These are phyloP conservation scores for Hortiboletus campestris DNA, from an alignment of 768 basidiomycete species.

Conservation along the genomic window DNA sequence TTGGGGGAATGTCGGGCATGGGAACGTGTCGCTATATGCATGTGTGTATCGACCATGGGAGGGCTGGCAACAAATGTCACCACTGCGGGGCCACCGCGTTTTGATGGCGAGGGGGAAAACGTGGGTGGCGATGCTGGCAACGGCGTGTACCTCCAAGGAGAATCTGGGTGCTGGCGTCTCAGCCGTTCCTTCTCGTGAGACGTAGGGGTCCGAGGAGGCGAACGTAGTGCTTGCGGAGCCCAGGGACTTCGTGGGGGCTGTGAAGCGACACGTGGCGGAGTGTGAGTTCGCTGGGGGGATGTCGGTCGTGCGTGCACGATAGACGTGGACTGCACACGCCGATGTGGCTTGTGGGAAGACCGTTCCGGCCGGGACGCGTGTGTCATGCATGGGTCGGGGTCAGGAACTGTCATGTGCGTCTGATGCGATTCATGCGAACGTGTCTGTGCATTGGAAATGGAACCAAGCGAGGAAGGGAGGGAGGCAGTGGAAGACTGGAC, in stretches of 20 bases:
- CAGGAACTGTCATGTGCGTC: conserved; percentile 22
- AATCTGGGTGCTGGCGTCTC: conserved; percentile 15
- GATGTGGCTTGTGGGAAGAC: conserved; percentile 2
- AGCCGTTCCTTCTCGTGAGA: conserved; percentile 11
- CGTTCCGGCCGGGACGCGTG: conserved; percentile 4
- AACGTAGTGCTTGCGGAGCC: conserved; percentile 10
- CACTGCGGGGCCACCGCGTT: conserved; percentile 21
- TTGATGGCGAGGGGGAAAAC: conserved; percentile 31
- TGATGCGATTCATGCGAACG: conserved; percentile 29
- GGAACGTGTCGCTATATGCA: conserved; percentile 11
- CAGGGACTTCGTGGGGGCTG: conserved; percentile 19
- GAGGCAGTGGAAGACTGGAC: conserved; percentile 27
- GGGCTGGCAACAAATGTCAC: conserved; percentile 24
- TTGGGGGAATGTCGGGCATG: conserved; percentile 12
- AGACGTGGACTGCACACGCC: conserved; percentile 15
- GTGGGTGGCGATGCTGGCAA: conserved; percentile 31
- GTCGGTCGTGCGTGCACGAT: conserved; percentile 1
- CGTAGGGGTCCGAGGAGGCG: conserved; percentile 24
- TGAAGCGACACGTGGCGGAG: conserved; percentile 6
- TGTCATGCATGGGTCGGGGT: conserved; percentile 12
- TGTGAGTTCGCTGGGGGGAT: conserved; percentile 3
- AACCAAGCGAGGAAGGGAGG: conserved; percentile 30
- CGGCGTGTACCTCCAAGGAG: conserved; percentile 30
- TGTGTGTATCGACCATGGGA: conserved; percentile 7
- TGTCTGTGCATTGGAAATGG: conserved; percentile 23